Percentiles rank a stretch among this genome's conserved stretches.
Conservation (phyloP, 108 stramenopile genomes). For the Skeletonema potamos region DNA sequence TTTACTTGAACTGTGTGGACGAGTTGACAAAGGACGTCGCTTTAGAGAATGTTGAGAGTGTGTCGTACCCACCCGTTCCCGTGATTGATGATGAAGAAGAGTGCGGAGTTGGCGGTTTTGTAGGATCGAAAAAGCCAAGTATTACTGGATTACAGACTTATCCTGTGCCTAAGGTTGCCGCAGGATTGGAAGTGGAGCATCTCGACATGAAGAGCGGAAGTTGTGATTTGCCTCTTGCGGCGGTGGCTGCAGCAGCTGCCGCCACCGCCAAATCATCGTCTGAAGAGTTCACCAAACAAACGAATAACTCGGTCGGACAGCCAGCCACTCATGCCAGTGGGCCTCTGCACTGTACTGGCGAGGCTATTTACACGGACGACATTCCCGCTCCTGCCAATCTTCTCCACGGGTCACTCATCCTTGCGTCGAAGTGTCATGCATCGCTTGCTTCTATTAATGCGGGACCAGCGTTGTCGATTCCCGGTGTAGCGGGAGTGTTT, state of each 20-base stretch:
- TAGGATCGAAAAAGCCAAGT: slow-evolving; percentile 78
- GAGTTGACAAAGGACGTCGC: slow-evolving; percentile 62
- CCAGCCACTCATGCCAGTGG: slow-evolving; percentile 79
- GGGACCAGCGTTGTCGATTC: slow-evolving; percentile 57
- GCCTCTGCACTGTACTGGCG: slow-evolving; percentile 89
- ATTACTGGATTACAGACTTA: slow-evolving; percentile 79
- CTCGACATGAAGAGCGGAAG: slow-evolving; percentile 11
- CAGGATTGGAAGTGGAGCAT: slow-evolving; percentile 65
- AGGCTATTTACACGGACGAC: slow-evolving; percentile 91
- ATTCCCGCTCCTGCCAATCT: slow-evolving; percentile 79
- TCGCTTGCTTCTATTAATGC: slow-evolving; percentile 65
- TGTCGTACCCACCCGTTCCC: slow-evolving; percentile 43
- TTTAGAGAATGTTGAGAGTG: slow-evolving; percentile 12
- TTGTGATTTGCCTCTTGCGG: slow-evolving; percentile 12
- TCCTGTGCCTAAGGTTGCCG: slow-evolving; percentile 67
- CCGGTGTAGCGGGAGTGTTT: slow-evolving; percentile 81
- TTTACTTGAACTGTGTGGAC: slow-evolving; percentile 63
- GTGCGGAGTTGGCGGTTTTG: slow-evolving; percentile 63
- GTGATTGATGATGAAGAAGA: slow-evolving; percentile 48
- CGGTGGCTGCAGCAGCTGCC: slow-evolving; percentile 12
- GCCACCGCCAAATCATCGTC: not conserved
- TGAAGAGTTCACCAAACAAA: not conserved
- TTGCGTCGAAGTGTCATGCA: slow-evolving; percentile 68
- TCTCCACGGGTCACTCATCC: slow-evolving; percentile 84
- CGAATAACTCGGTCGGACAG: slow-evolving; percentile 61